Evolutionary conservation across 2,329 filamentous ascomycete genomes (phyloP).

Genomic region (Mariannaea sp.): DNA sequence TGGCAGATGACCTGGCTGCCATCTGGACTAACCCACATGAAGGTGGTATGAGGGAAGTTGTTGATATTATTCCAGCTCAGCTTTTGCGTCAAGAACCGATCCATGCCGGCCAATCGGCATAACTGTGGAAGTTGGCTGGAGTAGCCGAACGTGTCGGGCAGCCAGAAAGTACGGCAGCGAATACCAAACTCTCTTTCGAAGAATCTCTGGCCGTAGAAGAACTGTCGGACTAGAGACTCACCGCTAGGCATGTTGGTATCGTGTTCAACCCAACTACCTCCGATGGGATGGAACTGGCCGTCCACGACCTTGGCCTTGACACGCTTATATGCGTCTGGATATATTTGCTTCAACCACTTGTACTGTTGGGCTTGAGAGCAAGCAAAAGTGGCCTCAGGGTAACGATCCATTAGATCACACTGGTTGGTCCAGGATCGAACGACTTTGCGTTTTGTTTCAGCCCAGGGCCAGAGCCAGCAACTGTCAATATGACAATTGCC

Average conservation of each 20-base stretch:
- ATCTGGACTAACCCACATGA: slow-evolving; percentile 97
- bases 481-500: slow-evolving; percentile 98
- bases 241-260: slow-evolving; percentile 97
- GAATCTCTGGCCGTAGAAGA: slow-evolving; percentile 92
- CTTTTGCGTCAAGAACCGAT: slow-evolving; percentile 95
- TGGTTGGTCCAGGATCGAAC: slow-evolving; percentile 96
- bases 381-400: slow-evolving; percentile 90
- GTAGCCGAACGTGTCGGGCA: slow-evolving; percentile 98
- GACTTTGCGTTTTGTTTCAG: slow-evolving; percentile 95
- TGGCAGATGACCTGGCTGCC: slow-evolving; percentile 97
- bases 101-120: slow-evolving; percentile 94
- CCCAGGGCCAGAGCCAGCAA: slow-evolving; percentile 98
- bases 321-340: slow-evolving; percentile 85
- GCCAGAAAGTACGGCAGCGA: slow-evolving; percentile 91
- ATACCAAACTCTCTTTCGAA: slow-evolving; percentile 93
- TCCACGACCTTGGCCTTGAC: slow-evolving; percentile 91
- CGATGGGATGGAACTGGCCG: slow-evolving; percentile 91
- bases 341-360: slow-evolving; percentile 92
- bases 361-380: slow-evolving; percentile 96
- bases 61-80: slow-evolving; percentile 99
- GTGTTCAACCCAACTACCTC: slow-evolving; percentile 98
- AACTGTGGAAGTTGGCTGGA: slow-evolving; percentile 93
- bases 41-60: slow-evolving; percentile 97
- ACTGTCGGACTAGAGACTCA: slow-evolving; percentile 91
- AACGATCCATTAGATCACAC: slow-evolving; percentile 92